Base-by-base conservation (phyloP, 139 green algal species). In the Picochlorum sp. region DNA sequence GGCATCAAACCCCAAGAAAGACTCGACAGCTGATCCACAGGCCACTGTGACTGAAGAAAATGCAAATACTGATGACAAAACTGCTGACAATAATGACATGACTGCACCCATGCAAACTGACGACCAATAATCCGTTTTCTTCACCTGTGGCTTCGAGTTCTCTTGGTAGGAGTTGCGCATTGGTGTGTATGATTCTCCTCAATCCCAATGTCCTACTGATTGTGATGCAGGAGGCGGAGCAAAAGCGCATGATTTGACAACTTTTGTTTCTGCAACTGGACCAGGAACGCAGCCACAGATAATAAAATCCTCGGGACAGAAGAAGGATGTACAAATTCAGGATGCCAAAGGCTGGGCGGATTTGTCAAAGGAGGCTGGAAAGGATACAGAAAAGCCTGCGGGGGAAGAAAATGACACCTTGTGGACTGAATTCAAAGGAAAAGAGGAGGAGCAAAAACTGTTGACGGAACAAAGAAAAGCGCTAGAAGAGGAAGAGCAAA, bases 241-340 rank as follows among this genome's bases (percentile, higher is more conserved):
- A 51, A 30, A 26, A 18, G 70, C 44, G 6, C 54, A 71, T 10
- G 69, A 80, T 26, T 18, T 72, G n/a, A 70, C 70, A 16, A 77
- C 69, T n/a, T 80, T 80, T 70, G 73, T 80, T 20, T 80, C 73
- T n/a, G 69, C 73, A 38, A 80, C 73, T 6, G 69, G 69, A 20
- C 73, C 69, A 30, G 64, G 56, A 8, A 30, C 37, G 16, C 69
- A 77, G 50, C 30, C 73, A 18, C 69, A 77, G 34, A 80, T 80
- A 21, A n/a, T 80, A 26, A 73, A 68, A 60, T 60, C 56, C 15
- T 51, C 65, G 1, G 49, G 45, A 9, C 63, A 77, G 13, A 77
- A 77, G 34, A 80, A 80, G 69, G 75, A 81, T 9, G 75, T 81
- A 4, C 56, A 68, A 50, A 59, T 81, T 23, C 66, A 79, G 49